Percentiles rank a stretch among this genome's conserved stretches.
These are phyloP conservation scores for Monosporascus sp. DNA, from an alignment of 2,329 filamentous ascomycete genomes.

Conservation along the genomic window DNA sequence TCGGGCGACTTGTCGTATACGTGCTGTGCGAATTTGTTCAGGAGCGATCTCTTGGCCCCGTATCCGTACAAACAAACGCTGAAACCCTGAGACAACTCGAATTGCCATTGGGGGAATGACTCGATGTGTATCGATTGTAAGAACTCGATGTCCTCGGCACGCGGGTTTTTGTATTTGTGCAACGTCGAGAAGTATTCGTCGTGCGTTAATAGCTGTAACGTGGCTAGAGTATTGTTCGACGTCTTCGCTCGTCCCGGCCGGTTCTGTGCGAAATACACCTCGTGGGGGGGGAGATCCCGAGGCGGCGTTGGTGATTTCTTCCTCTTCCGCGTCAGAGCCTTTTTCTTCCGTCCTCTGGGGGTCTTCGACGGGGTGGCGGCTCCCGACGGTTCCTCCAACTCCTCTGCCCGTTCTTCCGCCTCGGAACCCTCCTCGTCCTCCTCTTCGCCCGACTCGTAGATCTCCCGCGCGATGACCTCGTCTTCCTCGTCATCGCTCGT, in stretches of 20 bases:
- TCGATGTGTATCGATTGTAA: conserved; percentile 70
- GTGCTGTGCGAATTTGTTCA: conserved; percentile 70
- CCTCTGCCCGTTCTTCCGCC: conserved; percentile 10
- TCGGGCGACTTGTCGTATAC: conserved; percentile 44
- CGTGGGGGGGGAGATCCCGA: conserved; percentile 75
- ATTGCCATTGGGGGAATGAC: conserved; percentile 86
- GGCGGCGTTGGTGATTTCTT: conserved; percentile 75
- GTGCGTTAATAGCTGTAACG: conserved; percentile 73
- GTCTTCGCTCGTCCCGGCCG: conserved; percentile 76
- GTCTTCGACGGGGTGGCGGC: conserved; percentile 42
- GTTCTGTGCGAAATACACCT: conserved; percentile 92
- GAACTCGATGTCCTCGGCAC: conserved; percentile 63
- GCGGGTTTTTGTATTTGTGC: conserved; percentile 60
- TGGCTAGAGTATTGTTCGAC: conserved; percentile 76
- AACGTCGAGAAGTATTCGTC: conserved; percentile 82
- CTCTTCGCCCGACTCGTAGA: conserved; percentile 17
- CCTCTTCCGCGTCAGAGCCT: conserved; percentile 27
- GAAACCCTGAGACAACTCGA: conserved; percentile 83
- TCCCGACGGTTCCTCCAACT: conserved; percentile 13
- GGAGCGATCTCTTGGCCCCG: conserved; percentile 76
- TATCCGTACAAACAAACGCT: conserved; percentile 89
- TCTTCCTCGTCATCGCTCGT: conserved; percentile 62
- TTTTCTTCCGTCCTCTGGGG: conserved; percentile 40
- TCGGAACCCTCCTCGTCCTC: conserved; percentile 23
- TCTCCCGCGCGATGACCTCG: conserved; percentile 17